Evolutionary conservation across 116 monocot genomes (phyloP).

Genomic region (Cymodocea nodosa): DNA sequence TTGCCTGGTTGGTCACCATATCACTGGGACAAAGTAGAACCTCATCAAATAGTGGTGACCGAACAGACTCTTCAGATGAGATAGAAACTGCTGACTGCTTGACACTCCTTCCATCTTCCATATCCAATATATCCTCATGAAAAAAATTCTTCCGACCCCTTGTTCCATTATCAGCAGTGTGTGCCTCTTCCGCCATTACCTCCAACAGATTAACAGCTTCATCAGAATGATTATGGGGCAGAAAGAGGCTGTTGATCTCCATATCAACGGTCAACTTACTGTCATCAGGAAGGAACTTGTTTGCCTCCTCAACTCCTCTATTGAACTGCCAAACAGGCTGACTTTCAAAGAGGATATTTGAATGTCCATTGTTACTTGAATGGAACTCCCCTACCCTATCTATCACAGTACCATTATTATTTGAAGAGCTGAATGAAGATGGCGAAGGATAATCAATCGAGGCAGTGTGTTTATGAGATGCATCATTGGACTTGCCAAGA

Average conservation of each 20-base stretch:
- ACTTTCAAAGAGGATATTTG: slow-evolving; percentile 12
- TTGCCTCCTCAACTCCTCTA: slow-evolving; percentile 67
- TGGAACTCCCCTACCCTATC: slow-evolving; percentile 7
- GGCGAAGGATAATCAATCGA: slow-evolving; percentile 14
- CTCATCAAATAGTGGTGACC: slow-evolving; percentile 43
- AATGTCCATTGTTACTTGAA: neutral
- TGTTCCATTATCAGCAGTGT: neutral
- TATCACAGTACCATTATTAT: slow-evolving; percentile 6
- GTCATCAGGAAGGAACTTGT: slow-evolving; percentile 58
- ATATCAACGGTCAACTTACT: slow-evolving; percentile 33
- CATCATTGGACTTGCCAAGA: neutral
- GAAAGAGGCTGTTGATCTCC: neutral
- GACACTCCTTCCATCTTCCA: slow-evolving; percentile 40
- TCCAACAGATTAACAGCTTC: slow-evolving; percentile 2
- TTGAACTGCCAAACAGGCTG: slow-evolving; percentile 45
- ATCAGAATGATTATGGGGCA: neutral
- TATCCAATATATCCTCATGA: slow-evolving; percentile 45
- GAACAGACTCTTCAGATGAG: slow-evolving; percentile 18
- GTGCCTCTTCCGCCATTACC: slow-evolving; percentile 13
- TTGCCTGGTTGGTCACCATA: slow-evolving; percentile 2
- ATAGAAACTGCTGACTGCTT: slow-evolving; percentile 57
- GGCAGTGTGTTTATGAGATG: neutral
- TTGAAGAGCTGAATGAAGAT: slow-evolving; percentile 23
- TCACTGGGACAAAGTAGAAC: slow-evolving; percentile 32
- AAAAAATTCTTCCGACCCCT: slow-evolving; percentile 44